phyloP scores from a whole-genome alignment of 345 rosid genomes.

The Physaria fendleri region DNA sequence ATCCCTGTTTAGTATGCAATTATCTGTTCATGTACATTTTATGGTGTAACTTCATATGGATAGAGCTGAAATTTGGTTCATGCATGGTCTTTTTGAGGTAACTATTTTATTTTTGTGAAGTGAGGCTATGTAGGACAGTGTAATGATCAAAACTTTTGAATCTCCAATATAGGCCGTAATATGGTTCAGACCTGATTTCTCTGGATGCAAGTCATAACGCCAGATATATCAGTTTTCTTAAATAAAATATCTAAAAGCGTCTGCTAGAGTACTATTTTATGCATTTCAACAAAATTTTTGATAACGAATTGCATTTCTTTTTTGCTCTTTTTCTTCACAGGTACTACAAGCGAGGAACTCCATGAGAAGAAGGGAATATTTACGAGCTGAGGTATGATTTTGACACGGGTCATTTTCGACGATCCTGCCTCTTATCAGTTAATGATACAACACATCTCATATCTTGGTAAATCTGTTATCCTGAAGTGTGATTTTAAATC shows the following conservation, averaged over 20 bases:
- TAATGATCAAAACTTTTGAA: background rate
- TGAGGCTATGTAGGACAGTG: background rate
- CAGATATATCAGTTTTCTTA: background rate
- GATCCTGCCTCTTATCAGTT: conserved; percentile 8
- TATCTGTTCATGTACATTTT: background rate
- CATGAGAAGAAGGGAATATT: conserved; percentile 71
- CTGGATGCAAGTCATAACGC: background rate
- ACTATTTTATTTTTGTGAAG: background rate
- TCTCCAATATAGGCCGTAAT: background rate
- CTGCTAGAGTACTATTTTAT: background rate
- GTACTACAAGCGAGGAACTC: conserved; percentile 77
- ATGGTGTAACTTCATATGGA: background rate
- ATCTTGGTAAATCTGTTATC: conserved; percentile 4
- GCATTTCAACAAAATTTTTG: background rate
- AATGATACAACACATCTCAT: background rate
- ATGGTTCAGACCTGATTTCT: background rate
- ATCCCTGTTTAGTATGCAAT: background rate
- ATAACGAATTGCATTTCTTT: conserved; percentile 11
- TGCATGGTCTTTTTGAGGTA: background rate
- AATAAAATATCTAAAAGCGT: too few relatives aligned
- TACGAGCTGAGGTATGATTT: conserved; percentile 63
- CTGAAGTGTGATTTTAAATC: background rate
- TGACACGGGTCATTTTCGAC: background rate
- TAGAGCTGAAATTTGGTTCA: background rate
- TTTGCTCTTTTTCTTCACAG: conserved; percentile 41